Evolutionary conservation across 106 monocot genomes (phyloP), one percentile per base, ranked within the genome.

Genomic region (Dendrobium nobile): DNA sequence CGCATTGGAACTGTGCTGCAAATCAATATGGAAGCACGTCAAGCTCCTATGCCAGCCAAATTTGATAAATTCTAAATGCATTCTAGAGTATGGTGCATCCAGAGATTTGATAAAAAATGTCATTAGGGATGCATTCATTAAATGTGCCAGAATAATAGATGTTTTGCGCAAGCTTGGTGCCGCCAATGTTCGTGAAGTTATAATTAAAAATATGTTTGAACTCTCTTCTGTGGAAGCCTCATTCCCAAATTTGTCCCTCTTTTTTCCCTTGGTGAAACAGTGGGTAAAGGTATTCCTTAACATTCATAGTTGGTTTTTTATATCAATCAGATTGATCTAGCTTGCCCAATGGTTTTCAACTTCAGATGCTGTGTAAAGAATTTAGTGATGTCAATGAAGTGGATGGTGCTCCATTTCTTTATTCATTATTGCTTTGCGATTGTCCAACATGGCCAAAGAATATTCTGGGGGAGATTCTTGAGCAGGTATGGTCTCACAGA

Each of bases 261-360:
- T 87, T 54, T 87, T 84, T 44, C 59, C 55, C 37, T 84, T 96
- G 88, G 78, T 92, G 64, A 91, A 90, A 72, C 84, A 85, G 81
- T 96, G 96, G 96, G 90, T 92, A 87, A 93, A 96, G 96, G 96
- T 96, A 79, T 43, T 79, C 9, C 77, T 17, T 82, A 37, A 72
- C 81, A 47, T 76, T 48, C 26, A 22, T 47, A 68, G 18, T 77
- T 67, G 2, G 10, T 31, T 15, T 31, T 4, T 73, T 54, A 43
- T 74, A 37, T 77, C 17, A 54, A 41, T 59, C 19, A 13, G 13
- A 65, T 81, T 78, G 42, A 82, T 15, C 48, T 82, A 77, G 41
- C 28, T 70, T 65, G 22, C 54, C 72, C 76, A 80, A 84, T 74
- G 15, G 22, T 73, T 79, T 85, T 47, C n/a, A 77, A 33, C 48